Percentiles rank a stretch among this genome's conserved stretches.
phyloP scores from a whole-genome alignment of 2,329 filamentous ascomycete genomes.

The Graphiopsis chlorocephala region DNA sequence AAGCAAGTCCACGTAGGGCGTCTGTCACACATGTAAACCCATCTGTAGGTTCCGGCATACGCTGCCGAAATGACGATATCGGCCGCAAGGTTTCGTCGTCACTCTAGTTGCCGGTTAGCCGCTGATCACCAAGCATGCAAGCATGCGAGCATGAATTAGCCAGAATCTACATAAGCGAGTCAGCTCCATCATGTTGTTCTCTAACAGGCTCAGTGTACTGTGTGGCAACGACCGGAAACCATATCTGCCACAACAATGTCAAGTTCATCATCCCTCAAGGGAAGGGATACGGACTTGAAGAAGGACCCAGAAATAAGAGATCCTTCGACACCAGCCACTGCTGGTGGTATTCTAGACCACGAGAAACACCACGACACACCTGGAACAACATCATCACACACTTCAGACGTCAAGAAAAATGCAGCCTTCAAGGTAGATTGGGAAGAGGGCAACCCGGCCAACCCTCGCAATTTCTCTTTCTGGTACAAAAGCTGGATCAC shows the following conservation, averaged over 20 bases:
- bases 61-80: slow-evolving; percentile 6
- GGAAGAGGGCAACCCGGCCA: slow-evolving; percentile 38
- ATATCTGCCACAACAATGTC: background rate
- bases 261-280: slow-evolving; percentile 5
- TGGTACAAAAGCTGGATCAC: slow-evolving; percentile 49
- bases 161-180: background rate
- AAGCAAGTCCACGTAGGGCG: too few relatives aligned
- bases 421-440: slow-evolving; percentile 25
- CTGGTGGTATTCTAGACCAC: background rate
- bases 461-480: slow-evolving; percentile 49
- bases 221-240: background rate
- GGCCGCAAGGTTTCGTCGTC: background rate
- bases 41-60: background rate
- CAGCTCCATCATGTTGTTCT: background rate
- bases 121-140: slow-evolving; percentile 4
- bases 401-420: background rate
- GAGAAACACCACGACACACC: background rate
- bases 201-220: background rate
- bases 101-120: slow-evolving; percentile 3
- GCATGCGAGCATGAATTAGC: background rate
- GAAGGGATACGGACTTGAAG: background rate
- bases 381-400: background rate
- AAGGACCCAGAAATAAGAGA: background rate
- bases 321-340: background rate
- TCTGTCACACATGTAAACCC: background rate